Evolutionary conservation across 108 stramenopile species (phyloP), one percentile per base, ranked within the genome.

Genomic region (Licmophora abbreviata): DNA sequence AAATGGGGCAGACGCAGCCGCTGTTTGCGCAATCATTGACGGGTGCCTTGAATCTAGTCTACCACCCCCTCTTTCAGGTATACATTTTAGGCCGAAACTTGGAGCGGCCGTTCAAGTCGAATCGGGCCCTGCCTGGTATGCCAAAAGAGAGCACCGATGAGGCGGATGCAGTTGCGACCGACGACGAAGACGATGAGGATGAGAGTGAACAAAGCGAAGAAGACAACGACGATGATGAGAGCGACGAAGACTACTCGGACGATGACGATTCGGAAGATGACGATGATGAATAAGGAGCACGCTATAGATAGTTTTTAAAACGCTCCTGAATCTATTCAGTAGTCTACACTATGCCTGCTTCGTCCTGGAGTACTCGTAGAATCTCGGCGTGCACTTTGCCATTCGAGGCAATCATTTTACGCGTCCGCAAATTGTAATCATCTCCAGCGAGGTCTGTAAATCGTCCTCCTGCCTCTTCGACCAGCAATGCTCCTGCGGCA

Each of bases 21-120:
- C 59, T 91, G 4, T 44, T 85, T 35, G 65, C 87, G 40, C 77
- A 83, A 49, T 61, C 71, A 4, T 61, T 73, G 9, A 81, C 66
- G n/a, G 81, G 85, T 1, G 17, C 81, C 15, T 27, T 78, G 55
- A 79, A 91, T 56, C 64, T 91, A 44, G 51, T 71, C 6, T 84
- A 84, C 57, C 71, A 73, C 59, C 89, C 89, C n/a, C 54, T 91
- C 44, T 91, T 86, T 54, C 89, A 91, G 52, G 76, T 80, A 12
- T 86, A 91, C 58, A 69, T 83, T 7, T 34, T 86, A 49, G 84
- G 88, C 12, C 61, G 84, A 29, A 83, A 85, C 70, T 64, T 90
- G 51, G 80, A 90, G 43, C 58, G 88, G n/a, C 88, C 88, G 25
- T 87, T 87, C 51, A 75, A 73, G 56, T 68, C 12, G 45, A 48